Percentiles rank a stretch among this genome's conserved stretches.
Evolutionary conservation across 1,139 yeast species (phyloP).

Genomic region (Trichomonascaceae sp.): DNA sequence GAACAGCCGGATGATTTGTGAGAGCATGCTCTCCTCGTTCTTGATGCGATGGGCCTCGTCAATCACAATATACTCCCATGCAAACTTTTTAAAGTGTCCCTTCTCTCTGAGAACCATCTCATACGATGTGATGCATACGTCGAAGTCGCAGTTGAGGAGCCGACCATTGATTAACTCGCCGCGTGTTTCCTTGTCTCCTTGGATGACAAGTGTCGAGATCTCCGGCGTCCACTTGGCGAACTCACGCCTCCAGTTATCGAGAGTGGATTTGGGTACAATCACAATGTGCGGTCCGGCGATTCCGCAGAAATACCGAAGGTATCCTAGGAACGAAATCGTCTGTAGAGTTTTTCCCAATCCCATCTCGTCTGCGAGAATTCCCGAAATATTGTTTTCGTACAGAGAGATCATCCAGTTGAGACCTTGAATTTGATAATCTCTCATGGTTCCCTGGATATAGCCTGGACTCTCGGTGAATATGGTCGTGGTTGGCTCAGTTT

Average conservation of each 20-base stretch:
- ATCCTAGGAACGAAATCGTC: constrained; percentile 83
- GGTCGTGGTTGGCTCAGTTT: constrained; percentile 30
- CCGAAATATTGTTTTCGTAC: constrained; percentile 71
- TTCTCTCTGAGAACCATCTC: constrained; percentile 91
- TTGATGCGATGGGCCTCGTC: constrained; percentile 97
- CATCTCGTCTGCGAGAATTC: constrained; percentile 96
- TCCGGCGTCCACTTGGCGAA: constrained; percentile 94
- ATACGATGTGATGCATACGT: constrained; percentile 78
- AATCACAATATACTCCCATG: constrained; percentile 88
- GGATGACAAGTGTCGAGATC: constrained; percentile 72
- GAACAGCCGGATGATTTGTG: constrained; percentile 79
- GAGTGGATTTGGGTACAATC: constrained; percentile 88
- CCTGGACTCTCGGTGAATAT: constrained; percentile 73
- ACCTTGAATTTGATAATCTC: constrained; percentile 89
- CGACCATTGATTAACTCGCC: constrained; percentile 43
- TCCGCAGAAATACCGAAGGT: constrained; percentile 60
- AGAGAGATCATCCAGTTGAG: constrained; percentile 84
- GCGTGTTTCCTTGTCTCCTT: constrained; percentile 78
- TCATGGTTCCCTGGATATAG: constrained; percentile 46
- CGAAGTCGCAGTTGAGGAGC: constrained; percentile 64
- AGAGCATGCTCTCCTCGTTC: constrained; percentile 80
- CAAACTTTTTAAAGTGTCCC: constrained; percentile 59
- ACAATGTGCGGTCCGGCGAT: constrained; percentile 87
- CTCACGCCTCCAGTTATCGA: constrained; percentile 93
- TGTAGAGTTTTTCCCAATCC: constrained; percentile 94